A percentile compares a stretch with the other conserved stretches of the same genome.
These are phyloP conservation scores for Bipolaris victoriae DNA, from an alignment of 2,329 filamentous ascomycete species.

Conservation along the genomic window DNA sequence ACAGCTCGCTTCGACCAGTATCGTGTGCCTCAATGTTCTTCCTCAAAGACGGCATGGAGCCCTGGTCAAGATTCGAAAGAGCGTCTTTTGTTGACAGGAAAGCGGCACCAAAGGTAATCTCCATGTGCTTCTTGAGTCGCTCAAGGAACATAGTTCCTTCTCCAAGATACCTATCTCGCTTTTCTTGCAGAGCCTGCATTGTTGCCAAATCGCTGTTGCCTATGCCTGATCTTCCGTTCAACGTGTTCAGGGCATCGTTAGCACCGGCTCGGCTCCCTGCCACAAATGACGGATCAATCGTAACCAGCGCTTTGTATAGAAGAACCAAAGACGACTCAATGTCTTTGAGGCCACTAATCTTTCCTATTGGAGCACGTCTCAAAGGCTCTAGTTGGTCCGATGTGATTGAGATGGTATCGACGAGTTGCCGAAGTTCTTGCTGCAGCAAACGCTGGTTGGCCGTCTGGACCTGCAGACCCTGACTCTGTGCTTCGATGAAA, in stretches of 20 bases:
- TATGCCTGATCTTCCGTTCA: conserved; percentile 60
- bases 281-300: conserved; percentile 84
- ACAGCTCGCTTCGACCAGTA: conserved; percentile 73
- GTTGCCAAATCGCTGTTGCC: conserved; percentile 76
- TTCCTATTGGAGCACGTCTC: conserved; percentile 74
- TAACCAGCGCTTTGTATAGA: conserved; percentile 90
- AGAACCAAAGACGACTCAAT: conserved; percentile 79
- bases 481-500: conserved; percentile 95
- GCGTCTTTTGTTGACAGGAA: conserved; percentile 72
- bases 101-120: conserved; percentile 77
- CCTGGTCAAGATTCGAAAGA: conserved; percentile 58
- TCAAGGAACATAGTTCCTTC: conserved; percentile 79
- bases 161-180: conserved; percentile 84
- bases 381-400: conserved; percentile 75
- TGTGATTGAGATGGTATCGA: conserved; percentile 90
- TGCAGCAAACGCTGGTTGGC: conserved; percentile 95
- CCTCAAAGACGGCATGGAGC: conserved; percentile 59
- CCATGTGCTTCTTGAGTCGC: conserved; percentile 81
- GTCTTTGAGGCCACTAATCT: conserved; percentile 71
- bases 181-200: conserved; percentile 94
- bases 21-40: conserved; percentile 74
- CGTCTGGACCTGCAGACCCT: conserved; percentile 95
- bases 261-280: conserved; percentile 54
- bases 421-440: conserved; percentile 84
- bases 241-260: conserved; percentile 47